Evolutionary conservation across 345 rosid genomes (phyloP), one percentile per base, ranked within the genome.

Genomic region (Lagerstroemia speciosa): DNA sequence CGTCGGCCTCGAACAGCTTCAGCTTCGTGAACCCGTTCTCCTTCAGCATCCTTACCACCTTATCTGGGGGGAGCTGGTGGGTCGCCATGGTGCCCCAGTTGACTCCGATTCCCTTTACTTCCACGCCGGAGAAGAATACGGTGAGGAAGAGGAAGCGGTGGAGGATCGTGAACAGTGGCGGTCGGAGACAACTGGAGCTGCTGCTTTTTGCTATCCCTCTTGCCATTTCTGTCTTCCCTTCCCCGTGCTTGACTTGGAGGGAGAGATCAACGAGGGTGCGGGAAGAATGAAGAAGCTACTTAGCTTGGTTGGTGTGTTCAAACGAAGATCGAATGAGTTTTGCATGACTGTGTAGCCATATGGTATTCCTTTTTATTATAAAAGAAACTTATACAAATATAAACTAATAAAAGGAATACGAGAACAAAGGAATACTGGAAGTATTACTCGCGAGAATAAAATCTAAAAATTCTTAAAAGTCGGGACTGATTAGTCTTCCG

Each of bases 1-100:
- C 80, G 70, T 91, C 93, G 22, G 90, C 92, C 77, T 91, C 97
- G 62, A 89, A 91, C 36, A 91, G 87, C 78, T 91, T 91, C 74
- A 91, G 76, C 72, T 87, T 87, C 30, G 77, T 77, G 60, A 84
- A 74, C 15, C 87, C 86, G 65, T 91, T 89, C 38, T 84, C 85
- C 30, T 50, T 76, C 65, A 91, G 77, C 81, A 91, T 81, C 71
- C 80, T 71, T 53, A 89, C 97, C 2, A 91, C 83, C 60, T 76
- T 89, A 19, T 83, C 79, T 1, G 97, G 90, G 1, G 86, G 86
- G 46, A 89, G 82, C 62, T 78, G 87, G 79, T 82, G 93, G 40
- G 78, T 81, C 22, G 93, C 77, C 83, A 84, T 84, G 40, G 91
- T 89, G 24, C 96, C 93, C 97, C 97, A 91, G 84, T 91, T 91